Base-by-base conservation (phyloP, 2,329 filamentous ascomycete species). In the Sporothrix brunneoviolacea region DNA sequence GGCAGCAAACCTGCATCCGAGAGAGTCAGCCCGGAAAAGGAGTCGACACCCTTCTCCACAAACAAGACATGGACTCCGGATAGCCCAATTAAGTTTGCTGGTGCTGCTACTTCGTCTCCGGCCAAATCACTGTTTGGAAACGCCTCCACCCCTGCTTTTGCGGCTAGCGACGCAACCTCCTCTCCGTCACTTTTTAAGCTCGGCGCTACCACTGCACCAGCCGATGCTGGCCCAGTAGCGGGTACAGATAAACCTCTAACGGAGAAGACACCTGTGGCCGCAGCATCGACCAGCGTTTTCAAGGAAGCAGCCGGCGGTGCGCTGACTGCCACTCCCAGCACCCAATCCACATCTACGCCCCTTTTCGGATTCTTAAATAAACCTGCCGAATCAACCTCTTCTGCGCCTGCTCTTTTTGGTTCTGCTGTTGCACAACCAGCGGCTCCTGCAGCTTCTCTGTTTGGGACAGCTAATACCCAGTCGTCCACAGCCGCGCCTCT, bases 51-150 rank as follows among this genome's bases (percentile, higher is more conserved):
- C 32, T 55, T 58, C 19, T 59, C 66, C 1, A 56, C 61, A 18
- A 69, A 76, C 57, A 69, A 75, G 41, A 76, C 72, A 0, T 77
- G 74, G 74, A 74, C 68, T 36, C 66, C 70, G 8, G 66, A 69
- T 50, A 70, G 65, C 1, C 77, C 77, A 3, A 77, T 82, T 61
- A 80, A 79, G 60, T 80, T 80, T 59, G 70, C 70, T 12, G 47
- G 64, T 21, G 48, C 51, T 62, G 10, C 40, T 22, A 40, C 39
- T 9, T 32, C 52, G n/a, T 36, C 50, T 2, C 37, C 48, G 8
- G 40, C 46, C 13, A 57, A 55, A 37, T 15, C 57, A 7, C 40
- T 58, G 3, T 60, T 59, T 37, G 57, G 55, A 24, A 28, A 8
- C 3, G 28, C 48, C 13, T 28, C 45, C n/a, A 30, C 45, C 3